Conservation (phyloP, 805 yeast species). For the Cyberlindnera veronae region DNA sequence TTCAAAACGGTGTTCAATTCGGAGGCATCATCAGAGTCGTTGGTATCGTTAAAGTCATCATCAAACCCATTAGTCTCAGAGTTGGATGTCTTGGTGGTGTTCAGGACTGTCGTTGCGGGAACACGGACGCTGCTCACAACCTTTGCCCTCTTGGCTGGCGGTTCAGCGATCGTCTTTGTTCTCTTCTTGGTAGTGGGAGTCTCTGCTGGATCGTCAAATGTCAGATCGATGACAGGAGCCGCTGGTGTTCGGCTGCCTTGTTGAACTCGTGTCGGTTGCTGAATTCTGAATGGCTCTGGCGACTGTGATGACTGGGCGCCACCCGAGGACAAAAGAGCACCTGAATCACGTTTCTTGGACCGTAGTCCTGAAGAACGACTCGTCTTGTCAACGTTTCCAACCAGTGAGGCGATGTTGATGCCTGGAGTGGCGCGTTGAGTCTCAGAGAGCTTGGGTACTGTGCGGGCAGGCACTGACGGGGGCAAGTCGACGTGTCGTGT, state of each 20-base stretch:
- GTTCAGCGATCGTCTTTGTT: neutral
- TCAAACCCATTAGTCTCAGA: constrained; percentile 4
- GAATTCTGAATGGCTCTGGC: constrained; percentile 16
- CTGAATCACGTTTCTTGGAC: constrained; percentile 21
- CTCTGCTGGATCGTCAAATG: constrained; percentile 23
- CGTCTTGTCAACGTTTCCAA: constrained; percentile 10
- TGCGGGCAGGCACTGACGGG: neutral
- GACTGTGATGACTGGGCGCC: constrained; percentile 12
- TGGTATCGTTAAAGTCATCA: constrained; percentile 10
- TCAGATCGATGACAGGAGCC: constrained; percentile 25
- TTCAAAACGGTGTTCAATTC: constrained; percentile 15
- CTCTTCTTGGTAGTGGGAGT: constrained; percentile 7
- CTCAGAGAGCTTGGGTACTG: neutral
- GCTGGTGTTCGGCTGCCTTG: neutral
- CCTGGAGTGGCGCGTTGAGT: neutral
- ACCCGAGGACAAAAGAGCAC: constrained; percentile 10
- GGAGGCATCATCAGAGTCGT: constrained; percentile 12
- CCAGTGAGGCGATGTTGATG: constrained; percentile 5
- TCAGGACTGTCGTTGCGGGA: too few species aligned
- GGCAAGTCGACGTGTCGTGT: neutral
- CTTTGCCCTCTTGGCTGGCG: constrained; percentile 11
- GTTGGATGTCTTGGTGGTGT: neutral
- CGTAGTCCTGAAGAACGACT: constrained; percentile 18
- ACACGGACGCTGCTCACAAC: too few species aligned
- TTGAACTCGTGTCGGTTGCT: constrained; percentile 1